phyloP scores from a whole-genome alignment of 768 basidiomycete species.

The Tephrocybe sp. region DNA sequence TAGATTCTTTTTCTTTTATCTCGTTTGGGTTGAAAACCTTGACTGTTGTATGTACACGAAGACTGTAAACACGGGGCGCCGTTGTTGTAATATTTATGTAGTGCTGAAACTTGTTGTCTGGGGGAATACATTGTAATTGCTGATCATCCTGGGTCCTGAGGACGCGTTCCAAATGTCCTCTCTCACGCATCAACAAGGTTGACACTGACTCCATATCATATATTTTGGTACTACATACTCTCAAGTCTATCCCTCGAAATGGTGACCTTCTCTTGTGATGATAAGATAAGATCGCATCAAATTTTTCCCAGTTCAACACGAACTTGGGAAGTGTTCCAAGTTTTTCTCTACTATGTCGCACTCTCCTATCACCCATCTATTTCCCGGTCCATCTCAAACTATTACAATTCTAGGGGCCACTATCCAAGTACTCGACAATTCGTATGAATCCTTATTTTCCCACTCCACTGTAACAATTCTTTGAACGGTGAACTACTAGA shows the following conservation, averaged over 20 bases:
- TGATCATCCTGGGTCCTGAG: too few species aligned
- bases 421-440: slow-evolving; percentile 55
- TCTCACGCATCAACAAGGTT: too few species aligned
- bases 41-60: background rate
- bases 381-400: slow-evolving; percentile 30
- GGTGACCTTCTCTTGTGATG: too few species aligned
- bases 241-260: too few species aligned
- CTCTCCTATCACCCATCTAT: slow-evolving; percentile 50
- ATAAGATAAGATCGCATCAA: slow-evolving; percentile 9
- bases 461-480: slow-evolving; percentile 2
- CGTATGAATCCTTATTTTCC: slow-evolving; percentile 37
- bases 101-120: too few species aligned
- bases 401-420: slow-evolving; percentile 58
- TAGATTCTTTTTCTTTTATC: background rate
- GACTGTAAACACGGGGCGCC: too few species aligned
- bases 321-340: background rate
- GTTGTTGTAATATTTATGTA: too few species aligned
- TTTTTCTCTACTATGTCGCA: slow-evolving; percentile 28
- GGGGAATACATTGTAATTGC: too few species aligned
- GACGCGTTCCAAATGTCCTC: too few species aligned
- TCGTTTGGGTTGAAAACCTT: background rate
- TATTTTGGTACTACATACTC: too few species aligned
- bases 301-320: background rate
- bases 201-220: too few species aligned
- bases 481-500: slow-evolving; percentile 29